A percentile compares a stretch with the other conserved stretches of the same genome.
Evolutionary conservation across 306 rosid genomes (phyloP).

Genomic region (Citrullus mucosospermus): DNA sequence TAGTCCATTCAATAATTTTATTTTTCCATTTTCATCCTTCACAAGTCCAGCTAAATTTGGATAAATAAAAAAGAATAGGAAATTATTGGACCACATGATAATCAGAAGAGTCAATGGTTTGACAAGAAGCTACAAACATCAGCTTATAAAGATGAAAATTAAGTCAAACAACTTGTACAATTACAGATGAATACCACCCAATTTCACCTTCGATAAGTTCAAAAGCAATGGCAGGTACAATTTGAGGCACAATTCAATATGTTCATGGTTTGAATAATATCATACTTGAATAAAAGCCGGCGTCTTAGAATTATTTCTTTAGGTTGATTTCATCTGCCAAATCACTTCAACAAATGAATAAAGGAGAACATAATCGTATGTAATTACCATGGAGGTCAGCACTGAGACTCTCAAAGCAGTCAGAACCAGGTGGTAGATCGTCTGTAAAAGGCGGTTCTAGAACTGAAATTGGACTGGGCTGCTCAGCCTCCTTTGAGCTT

Average conservation of each 20-base stretch:
- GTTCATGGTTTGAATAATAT: background rate
- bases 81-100: background rate
- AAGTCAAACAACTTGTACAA: background rate
- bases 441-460: slow-evolving; percentile 71
- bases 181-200: background rate
- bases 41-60: background rate
- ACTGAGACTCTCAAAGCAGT: slow-evolving; percentile 81
- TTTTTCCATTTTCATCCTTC: background rate
- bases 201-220: background rate
- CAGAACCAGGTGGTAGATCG: slow-evolving; percentile 74
- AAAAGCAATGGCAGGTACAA: background rate
- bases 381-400: slow-evolving; percentile 77
- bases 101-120: background rate
- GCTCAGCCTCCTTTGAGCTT: slow-evolving; percentile 71
- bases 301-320: background rate
- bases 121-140: background rate
- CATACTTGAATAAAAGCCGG: background rate
- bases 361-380: background rate
- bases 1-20: background rate
- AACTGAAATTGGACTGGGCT: slow-evolving; percentile 95
- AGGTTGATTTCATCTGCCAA: background rate
- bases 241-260: background rate
- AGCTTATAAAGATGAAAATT: background rate
- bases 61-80: background rate
- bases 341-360: background rate